Percentiles rank a stretch among this genome's conserved stretches.
phyloP scores from a whole-genome alignment of 495 filamentous ascomycete species.

The Cercophora samala region DNA sequence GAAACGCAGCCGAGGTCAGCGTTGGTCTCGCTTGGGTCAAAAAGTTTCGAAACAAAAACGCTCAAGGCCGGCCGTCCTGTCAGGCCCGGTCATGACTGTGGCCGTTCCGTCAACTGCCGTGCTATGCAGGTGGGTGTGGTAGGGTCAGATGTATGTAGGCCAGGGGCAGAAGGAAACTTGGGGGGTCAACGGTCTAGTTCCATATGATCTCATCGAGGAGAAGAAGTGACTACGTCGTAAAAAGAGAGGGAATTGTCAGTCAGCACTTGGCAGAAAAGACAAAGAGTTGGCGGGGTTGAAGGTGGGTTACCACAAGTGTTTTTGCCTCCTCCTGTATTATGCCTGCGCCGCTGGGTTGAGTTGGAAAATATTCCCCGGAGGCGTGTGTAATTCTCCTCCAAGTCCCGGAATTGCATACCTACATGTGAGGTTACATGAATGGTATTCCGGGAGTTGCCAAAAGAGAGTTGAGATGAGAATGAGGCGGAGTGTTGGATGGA shows the following conservation, averaged over 20 bases:
- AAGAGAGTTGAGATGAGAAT: neutral
- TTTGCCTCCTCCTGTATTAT: slow-evolving; percentile 14
- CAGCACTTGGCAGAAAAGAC: neutral
- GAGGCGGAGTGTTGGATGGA: neutral
- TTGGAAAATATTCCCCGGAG: slow-evolving; percentile 6
- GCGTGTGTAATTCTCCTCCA: neutral
- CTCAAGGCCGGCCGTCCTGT: neutral
- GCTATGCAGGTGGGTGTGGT: neutral
- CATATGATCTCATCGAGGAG: no score
- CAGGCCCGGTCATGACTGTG: neutral
- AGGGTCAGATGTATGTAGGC: neutral
- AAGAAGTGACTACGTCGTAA: neutral
- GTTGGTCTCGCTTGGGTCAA: slow-evolving; percentile 16
- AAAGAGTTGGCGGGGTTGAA: neutral
- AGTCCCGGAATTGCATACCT: neutral
- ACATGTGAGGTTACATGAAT: neutral
- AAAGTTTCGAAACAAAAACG: slow-evolving; percentile 26
- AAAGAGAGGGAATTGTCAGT: neutral
- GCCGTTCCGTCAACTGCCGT: slow-evolving; percentile 1
- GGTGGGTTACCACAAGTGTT: neutral
- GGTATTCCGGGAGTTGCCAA: slow-evolving; percentile 1
- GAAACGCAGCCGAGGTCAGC: slow-evolving; percentile 16
- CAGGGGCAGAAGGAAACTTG: neutral
- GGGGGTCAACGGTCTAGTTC: no score
- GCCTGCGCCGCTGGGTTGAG: neutral